Percentiles rank a stretch among this genome's conserved stretches.
These are phyloP conservation scores for Saccharum officinarum DNA, from an alignment of 176 grass and related monocot genomes.

Conservation along the genomic window DNA sequence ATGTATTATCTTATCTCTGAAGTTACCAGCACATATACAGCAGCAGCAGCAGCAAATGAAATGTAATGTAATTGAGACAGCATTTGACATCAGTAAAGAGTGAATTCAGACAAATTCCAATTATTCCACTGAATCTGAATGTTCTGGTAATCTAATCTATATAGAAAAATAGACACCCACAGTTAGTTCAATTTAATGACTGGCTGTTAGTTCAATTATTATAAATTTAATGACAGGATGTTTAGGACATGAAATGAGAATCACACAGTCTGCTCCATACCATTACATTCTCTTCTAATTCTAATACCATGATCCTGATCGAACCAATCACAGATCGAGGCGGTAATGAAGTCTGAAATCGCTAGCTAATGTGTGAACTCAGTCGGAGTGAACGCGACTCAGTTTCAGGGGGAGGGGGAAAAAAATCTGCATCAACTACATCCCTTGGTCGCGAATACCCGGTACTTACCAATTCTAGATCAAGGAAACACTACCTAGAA, in stretches of 20 bases:
- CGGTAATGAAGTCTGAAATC: background rate
- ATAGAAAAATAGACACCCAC: background rate
- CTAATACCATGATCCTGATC: background rate
- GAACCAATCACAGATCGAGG: background rate
- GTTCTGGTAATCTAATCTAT: background rate
- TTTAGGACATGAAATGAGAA: background rate
- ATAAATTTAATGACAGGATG: background rate
- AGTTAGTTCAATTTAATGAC: background rate
- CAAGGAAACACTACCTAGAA: background rate
- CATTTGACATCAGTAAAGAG: background rate
- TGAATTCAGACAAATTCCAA: background rate
- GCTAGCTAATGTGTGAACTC: background rate
- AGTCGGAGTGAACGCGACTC: background rate
- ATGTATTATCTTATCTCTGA: too few species aligned
- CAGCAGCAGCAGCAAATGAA: background rate
- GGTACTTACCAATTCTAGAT: background rate
- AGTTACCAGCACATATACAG: background rate
- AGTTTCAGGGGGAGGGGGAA: background rate
- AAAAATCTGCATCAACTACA: background rate
- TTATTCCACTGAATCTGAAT: background rate
- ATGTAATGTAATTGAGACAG: background rate
- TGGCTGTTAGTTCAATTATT: background rate
- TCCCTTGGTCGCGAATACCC: background rate
- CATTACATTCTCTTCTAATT: background rate
- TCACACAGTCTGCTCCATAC: background rate